Percentiles rank a stretch among this genome's conserved stretches.
Conservation (phyloP, 345 rosid genomes). For the Geranium rotundifolium region DNA sequence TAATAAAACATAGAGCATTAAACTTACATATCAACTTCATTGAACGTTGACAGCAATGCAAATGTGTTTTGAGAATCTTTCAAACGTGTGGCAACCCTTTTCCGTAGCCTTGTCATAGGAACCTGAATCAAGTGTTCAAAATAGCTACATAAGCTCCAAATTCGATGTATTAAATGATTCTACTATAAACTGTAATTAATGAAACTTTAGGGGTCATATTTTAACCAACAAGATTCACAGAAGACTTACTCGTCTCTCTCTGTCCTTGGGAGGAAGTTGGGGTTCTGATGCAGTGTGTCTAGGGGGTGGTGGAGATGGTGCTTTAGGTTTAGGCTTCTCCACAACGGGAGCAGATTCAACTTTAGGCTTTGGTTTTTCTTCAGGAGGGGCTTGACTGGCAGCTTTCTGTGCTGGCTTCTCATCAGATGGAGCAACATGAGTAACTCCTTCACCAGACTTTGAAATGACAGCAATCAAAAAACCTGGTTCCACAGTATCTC, state of each 20-base stretch:
- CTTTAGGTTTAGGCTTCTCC: conserved; percentile 43
- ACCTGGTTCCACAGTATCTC: conserved; percentile 95
- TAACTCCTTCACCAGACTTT: conserved; percentile 63
- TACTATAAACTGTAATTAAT: not conserved
- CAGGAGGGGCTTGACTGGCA: conserved; percentile 35
- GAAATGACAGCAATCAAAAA: conserved; percentile 75
- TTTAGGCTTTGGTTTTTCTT: conserved; percentile 4
- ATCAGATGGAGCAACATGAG: conserved; percentile 71
- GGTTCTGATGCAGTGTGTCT: conserved; percentile 72
- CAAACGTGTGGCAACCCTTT: conserved; percentile 87
- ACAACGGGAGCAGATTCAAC: not conserved
- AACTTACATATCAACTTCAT: conserved; percentile 93
- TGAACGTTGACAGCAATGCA: conserved; percentile 90
- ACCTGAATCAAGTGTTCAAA: conserved; percentile 34
- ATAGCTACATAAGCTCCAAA: not conserved
- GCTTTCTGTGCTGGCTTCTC: conserved; percentile 37
- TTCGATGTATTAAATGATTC: not conserved
- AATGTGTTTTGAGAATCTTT: conserved; percentile 97
- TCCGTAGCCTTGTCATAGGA: conserved; percentile 97
- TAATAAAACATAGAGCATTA: not conserved
- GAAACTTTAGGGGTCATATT: not conserved
- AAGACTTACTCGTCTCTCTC: conserved; percentile 81
- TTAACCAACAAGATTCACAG: not conserved
- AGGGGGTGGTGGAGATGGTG: conserved; percentile 42
- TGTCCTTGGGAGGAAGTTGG: conserved; percentile 95